These are phyloP conservation scores for Debaryomyces subglobosus DNA, from an alignment of 1,139 yeast species.

Conservation along the genomic window DNA sequence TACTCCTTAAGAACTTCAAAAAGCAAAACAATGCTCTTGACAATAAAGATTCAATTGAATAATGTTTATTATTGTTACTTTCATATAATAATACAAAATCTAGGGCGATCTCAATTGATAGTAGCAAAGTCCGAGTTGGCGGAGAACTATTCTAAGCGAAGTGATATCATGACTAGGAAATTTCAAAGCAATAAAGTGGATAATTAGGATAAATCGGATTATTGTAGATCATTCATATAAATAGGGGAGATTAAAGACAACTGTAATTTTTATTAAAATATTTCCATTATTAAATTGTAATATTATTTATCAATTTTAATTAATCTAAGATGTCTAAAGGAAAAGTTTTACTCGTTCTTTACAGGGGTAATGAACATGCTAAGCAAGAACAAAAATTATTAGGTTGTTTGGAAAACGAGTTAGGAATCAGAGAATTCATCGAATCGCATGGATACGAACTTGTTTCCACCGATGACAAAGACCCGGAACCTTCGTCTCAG, in stretches of 20 bases:
- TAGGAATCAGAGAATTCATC: conserved; percentile 68
- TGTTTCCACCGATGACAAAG: conserved; percentile 69
- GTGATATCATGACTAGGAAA: neutral
- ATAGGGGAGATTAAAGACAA: neutral
- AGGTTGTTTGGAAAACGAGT: conserved; percentile 76
- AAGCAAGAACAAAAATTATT: conserved; percentile 59
- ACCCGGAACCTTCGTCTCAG: conserved; percentile 56
- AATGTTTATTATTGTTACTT: neutral
- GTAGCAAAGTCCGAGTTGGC: neutral
- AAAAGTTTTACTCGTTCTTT: conserved; percentile 59
- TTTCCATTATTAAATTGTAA: neutral
- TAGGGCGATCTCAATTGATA: neutral
- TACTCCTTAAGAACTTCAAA: neutral
- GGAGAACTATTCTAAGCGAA: neutral
- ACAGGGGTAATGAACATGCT: conserved; percentile 61
- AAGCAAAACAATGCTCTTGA: neutral
- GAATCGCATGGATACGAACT: conserved; percentile 70
- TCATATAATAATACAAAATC: neutral
- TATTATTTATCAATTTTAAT: neutral
- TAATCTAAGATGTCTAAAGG: conserved; percentile 19
- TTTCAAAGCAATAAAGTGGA: neutral
- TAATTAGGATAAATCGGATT: neutral
- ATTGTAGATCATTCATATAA: neutral
- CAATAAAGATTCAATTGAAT: neutral
- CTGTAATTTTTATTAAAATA: neutral